Conservation (phyloP, 2,329 filamentous ascomycete genomes). For the Rhynchosporium agropyri region DNA sequence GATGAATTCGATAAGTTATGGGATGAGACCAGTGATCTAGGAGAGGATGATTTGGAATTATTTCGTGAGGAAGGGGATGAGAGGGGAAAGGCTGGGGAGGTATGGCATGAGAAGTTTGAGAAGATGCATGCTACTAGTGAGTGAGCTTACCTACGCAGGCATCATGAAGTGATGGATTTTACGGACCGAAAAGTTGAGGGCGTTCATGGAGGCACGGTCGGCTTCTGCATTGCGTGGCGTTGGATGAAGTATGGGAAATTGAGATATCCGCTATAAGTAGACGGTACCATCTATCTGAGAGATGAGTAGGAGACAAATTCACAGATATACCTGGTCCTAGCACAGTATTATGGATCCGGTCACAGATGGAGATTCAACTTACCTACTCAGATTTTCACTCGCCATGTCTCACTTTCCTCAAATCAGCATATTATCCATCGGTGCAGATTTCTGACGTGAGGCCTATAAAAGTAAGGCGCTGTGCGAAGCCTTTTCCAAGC, state of each 20-base stretch:
- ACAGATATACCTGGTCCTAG: not conserved
- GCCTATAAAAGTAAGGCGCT: too few species aligned
- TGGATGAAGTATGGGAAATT: not conserved
- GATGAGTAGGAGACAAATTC: not conserved
- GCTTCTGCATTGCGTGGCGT: constrained; percentile 11
- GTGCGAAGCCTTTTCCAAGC: too few species aligned
- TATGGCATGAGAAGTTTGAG: constrained; percentile 38
- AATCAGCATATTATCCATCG: too few species aligned
- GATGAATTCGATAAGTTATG: constrained; percentile 77
- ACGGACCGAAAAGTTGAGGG: not conserved
- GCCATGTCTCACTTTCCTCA: too few species aligned
- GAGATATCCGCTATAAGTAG: not conserved
- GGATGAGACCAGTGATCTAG: constrained; percentile 85
- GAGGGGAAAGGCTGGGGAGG: constrained; percentile 30
- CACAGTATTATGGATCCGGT: too few species aligned
- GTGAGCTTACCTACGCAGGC: too few species aligned
- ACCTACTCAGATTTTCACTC: too few species aligned
- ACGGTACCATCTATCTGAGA: not conserved
- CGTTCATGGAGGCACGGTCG: constrained; percentile 4
- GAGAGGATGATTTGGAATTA: constrained; percentile 80
- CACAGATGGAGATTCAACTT: too few species aligned
- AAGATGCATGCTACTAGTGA: constrained; percentile 18
- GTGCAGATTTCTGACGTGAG: too few species aligned
- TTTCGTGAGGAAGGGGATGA: constrained; percentile 69
- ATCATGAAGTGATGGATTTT: not conserved